phyloP scores from a whole-genome alignment of 352 stramenopile genomes.

The Pythium oligandrum region DNA sequence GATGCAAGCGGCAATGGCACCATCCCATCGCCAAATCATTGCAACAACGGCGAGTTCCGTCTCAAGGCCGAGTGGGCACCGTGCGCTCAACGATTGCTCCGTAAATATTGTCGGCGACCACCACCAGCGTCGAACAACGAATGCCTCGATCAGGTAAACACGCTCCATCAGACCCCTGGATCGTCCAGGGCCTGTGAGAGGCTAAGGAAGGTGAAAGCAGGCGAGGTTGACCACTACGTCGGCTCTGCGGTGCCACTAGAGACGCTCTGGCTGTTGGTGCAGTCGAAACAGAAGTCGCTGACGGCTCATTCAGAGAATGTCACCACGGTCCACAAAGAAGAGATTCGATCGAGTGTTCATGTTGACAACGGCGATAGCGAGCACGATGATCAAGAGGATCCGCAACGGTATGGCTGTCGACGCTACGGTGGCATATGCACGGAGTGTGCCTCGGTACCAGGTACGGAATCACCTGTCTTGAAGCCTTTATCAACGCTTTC shows the following conservation, averaged over 20 bases:
- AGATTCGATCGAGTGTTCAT: no score
- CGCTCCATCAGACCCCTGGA: no score
- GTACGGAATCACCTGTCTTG: no score
- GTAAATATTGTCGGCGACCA: no score
- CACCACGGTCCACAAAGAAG: no score
- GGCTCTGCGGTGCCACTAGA: constrained; percentile 11
- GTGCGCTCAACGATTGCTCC: constrained; percentile 17
- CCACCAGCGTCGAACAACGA: constrained; percentile 7
- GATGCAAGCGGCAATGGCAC: neutral
- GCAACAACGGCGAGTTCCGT: neutral
- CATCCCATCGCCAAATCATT: neutral
- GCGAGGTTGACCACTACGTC: constrained; percentile 4
- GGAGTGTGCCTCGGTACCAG: constrained; percentile 2
- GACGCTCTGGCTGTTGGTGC: constrained; percentile 17
- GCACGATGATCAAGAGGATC: neutral
- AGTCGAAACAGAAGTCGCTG: neutral
- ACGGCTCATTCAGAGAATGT: no score
- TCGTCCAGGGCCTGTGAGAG: constrained; percentile 11
- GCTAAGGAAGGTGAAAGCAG: constrained; percentile 11
- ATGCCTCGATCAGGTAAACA: neutral
- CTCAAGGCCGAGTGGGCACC: constrained; percentile 31
- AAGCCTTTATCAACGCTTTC: no score
- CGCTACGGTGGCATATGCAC: constrained; percentile 24
- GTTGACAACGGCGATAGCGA: no score
- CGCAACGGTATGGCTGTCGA: constrained; percentile 14